Evolutionary conservation across 1,139 yeast genomes (phyloP).

Genomic region (Lodderomyces theae): DNA sequence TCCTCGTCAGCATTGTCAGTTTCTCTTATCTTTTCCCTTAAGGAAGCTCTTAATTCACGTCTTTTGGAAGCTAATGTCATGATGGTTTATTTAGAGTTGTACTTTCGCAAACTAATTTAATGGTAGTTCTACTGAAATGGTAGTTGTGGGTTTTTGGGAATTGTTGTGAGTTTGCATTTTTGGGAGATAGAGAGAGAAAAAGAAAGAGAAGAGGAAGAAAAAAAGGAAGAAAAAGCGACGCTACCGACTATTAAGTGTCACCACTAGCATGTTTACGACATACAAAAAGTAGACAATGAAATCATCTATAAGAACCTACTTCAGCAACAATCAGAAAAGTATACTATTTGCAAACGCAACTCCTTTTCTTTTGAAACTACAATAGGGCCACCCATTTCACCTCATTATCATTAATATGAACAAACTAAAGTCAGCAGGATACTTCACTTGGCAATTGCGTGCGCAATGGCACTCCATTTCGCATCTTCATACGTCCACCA

Average conservation of each 20-base stretch:
- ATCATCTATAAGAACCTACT: no score
- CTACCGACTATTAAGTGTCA: not conserved
- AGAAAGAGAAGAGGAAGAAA: no score
- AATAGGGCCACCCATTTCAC: no score
- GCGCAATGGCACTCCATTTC: not conserved
- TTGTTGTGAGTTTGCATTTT: not conserved
- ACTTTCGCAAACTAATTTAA: not conserved
- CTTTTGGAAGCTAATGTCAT: conserved; percentile 16
- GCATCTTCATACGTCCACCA: conserved; percentile 6
- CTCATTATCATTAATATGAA: no score
- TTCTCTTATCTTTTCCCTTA: conserved; percentile 10
- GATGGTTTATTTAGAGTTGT: not conserved
- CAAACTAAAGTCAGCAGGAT: not conserved
- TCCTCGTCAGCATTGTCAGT: conserved; percentile 9
- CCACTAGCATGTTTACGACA: not conserved
- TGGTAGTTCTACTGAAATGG: not conserved
- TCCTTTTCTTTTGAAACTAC: no score
- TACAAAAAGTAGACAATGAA: not conserved
- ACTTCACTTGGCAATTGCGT: not conserved
- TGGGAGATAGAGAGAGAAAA: no score
- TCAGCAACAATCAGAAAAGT: not conserved
- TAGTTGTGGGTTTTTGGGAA: not conserved
- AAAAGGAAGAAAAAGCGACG: not conserved
- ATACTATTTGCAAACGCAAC: not conserved
- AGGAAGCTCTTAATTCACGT: conserved; percentile 15